phyloP scores from a whole-genome alignment of 2,329 filamentous ascomycete genomes.

The Aspergillus japonicus region DNA sequence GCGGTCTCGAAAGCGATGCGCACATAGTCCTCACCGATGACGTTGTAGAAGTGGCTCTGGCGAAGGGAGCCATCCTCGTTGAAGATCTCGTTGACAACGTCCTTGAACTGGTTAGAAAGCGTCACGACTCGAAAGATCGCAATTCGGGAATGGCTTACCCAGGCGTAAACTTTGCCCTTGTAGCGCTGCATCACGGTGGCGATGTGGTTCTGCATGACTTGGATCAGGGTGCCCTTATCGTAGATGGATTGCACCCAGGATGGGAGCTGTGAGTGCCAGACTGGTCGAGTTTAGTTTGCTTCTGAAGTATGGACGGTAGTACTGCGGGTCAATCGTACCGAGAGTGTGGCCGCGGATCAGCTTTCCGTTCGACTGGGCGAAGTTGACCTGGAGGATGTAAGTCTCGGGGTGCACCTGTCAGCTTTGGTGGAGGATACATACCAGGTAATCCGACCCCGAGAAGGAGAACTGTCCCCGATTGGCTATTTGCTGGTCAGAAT shows the following conservation, averaged over 20 bases:
- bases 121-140: no score
- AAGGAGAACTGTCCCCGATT: conserved; percentile 56
- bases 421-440: conserved; percentile 30
- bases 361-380: conserved; percentile 40
- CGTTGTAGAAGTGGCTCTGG: conserved; percentile 62
- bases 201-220: conserved; percentile 51
- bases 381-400: conserved; percentile 31
- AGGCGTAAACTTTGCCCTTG: conserved; percentile 37
- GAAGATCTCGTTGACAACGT: conserved; percentile 37
- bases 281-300: conserved; percentile 10
- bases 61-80: conserved; percentile 60
- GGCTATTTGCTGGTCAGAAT: conserved; percentile 24
- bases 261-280: conserved; percentile 43
- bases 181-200: conserved; percentile 35
- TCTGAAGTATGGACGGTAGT: conserved; percentile 25
- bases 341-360: conserved; percentile 63
- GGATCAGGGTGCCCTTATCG: conserved; percentile 49
- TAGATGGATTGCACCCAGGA: conserved; percentile 50
- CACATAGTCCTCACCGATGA: conserved; percentile 70
- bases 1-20: conserved; percentile 69
- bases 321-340: conserved; percentile 43
- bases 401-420: neutral
- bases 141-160: conserved; percentile 22
- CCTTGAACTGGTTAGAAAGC: conserved; percentile 16
- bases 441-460: conserved; percentile 52